Percentiles rank a stretch among this genome's conserved stretches.
These are phyloP conservation scores for Phanerochaete sordida DNA, from an alignment of 768 basidiomycete genomes.

Conservation along the genomic window DNA sequence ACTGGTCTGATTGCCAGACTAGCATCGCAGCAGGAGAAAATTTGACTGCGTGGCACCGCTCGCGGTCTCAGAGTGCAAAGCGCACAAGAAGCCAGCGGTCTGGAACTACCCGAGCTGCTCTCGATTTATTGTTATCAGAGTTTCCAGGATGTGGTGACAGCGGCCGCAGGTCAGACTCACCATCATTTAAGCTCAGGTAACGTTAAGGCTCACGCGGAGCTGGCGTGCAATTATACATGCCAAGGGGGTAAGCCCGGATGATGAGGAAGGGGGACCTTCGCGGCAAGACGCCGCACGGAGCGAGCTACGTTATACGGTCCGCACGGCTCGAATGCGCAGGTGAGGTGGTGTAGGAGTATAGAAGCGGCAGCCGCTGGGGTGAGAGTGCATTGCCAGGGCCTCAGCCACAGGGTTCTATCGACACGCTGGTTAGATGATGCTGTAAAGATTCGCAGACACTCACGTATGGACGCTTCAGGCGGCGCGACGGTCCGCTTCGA, in stretches of 20 bases:
- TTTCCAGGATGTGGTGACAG: background rate
- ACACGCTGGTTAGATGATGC: background rate
- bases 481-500: background rate
- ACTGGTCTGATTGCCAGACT: background rate
- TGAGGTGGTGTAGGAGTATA: background rate
- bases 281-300: background rate
- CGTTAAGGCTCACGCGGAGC: background rate
- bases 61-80: background rate
- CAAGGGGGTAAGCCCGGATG: background rate
- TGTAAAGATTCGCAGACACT: background rate
- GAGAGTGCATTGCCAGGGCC: background rate
- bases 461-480: background rate
- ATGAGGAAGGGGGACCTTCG: background rate
- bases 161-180: background rate
- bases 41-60: background rate
- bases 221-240: background rate
- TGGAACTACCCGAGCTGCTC: background rate
- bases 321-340: background rate
- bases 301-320: background rate
- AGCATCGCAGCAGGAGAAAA: background rate
- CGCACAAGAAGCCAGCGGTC: background rate
- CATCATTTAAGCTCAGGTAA: constrained; percentile 2
- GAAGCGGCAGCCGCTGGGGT: background rate
- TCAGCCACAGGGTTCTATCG: background rate
- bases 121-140: background rate